Evolutionary conservation across 2,329 filamentous ascomycete genomes (phyloP).

Genomic region (Mollisiaceae sp.): DNA sequence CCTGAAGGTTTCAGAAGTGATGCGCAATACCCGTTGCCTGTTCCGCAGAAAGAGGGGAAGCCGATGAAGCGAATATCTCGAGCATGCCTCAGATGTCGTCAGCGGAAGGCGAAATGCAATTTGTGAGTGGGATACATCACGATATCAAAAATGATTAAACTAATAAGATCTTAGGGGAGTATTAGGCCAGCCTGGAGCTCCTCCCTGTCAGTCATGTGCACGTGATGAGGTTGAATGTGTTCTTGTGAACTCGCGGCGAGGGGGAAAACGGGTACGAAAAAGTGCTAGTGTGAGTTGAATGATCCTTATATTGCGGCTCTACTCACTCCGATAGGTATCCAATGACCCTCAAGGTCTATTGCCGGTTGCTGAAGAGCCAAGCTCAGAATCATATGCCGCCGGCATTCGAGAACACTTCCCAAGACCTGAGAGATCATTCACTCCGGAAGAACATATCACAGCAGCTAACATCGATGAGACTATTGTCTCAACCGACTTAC

Average conservation of each 20-base stretch:
- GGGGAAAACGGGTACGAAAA: slow-evolving; percentile 44
- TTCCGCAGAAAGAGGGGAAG: slow-evolving; percentile 10
- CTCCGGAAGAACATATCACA: slow-evolving; percentile 26
- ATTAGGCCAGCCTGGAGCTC: slow-evolving; percentile 32
- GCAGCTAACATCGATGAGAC: slow-evolving; percentile 45
- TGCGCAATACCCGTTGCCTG: slow-evolving; percentile 21
- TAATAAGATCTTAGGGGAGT: slow-evolving; percentile 40
- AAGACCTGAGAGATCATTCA: slow-evolving; percentile 16
- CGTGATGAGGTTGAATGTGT: slow-evolving; percentile 48
- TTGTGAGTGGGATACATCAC: slow-evolving; percentile 27
- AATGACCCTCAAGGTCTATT: slow-evolving; percentile 7
- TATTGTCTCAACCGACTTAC: slow-evolving; percentile 48
- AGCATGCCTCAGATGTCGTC: slow-evolving; percentile 35
- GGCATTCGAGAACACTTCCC: slow-evolving; percentile 28
- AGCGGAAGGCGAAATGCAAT: slow-evolving; percentile 36
- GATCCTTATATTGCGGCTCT: slow-evolving; percentile 7
- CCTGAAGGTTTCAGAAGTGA: slow-evolving; percentile 15
- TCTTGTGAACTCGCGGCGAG: slow-evolving; percentile 48
- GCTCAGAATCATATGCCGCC: slow-evolving; percentile 21
- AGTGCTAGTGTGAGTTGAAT: slow-evolving; percentile 20
- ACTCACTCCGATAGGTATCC: background rate
- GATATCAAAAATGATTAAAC: background rate
- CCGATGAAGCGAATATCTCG: slow-evolving; percentile 33
- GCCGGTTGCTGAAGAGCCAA: slow-evolving; percentile 10
- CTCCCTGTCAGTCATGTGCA: slow-evolving; percentile 48